Percentiles rank a stretch among this genome's conserved stretches.
Conservation (phyloP, 768 basidiomycete genomes). For the Kwoniella newhampshirensis region DNA sequence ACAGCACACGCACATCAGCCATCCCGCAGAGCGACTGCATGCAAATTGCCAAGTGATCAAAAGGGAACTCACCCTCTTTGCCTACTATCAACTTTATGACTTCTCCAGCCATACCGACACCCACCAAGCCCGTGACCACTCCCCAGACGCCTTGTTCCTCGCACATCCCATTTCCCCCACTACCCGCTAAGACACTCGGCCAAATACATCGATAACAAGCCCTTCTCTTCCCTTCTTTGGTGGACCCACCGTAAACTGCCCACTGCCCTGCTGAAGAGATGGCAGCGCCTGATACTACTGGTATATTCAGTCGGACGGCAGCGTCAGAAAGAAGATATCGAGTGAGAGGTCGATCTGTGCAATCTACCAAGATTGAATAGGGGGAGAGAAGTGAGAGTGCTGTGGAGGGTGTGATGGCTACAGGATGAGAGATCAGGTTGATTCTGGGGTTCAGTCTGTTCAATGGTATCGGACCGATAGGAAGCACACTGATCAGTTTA, state of each 20-base stretch:
- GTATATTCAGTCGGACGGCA: conserved; percentile 70
- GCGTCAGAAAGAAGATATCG: conserved; percentile 90
- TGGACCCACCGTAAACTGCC: conserved; percentile 47
- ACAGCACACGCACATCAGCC: conserved; percentile 18
- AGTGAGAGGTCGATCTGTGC: conserved; percentile 89
- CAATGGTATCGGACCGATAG: background rate
- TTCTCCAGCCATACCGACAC: conserved; percentile 84
- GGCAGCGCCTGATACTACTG: conserved; percentile 90
- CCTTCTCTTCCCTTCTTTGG: conserved; percentile 59
- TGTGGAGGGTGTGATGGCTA: conserved; percentile 58
- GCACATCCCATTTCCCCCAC: conserved; percentile 68
- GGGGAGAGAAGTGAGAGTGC: conserved; percentile 63
- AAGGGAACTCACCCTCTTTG: conserved; percentile 56
- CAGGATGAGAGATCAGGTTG: conserved; percentile 60
- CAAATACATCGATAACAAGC: conserved; percentile 96
- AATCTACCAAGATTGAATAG: conserved; percentile 83
- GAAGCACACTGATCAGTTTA: background rate
- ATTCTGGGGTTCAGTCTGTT: conserved; percentile 72
- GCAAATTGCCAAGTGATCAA: no score
- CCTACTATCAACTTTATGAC: conserved; percentile 75
- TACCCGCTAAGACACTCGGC: conserved; percentile 67
- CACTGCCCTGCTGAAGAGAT: conserved; percentile 57
- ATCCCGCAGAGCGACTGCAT: background rate
- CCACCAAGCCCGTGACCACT: conserved; percentile 82
- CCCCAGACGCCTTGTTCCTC: conserved; percentile 88